Conservation (phyloP, 2,329 filamentous ascomycete species). For the Akanthomyces lecanii region DNA sequence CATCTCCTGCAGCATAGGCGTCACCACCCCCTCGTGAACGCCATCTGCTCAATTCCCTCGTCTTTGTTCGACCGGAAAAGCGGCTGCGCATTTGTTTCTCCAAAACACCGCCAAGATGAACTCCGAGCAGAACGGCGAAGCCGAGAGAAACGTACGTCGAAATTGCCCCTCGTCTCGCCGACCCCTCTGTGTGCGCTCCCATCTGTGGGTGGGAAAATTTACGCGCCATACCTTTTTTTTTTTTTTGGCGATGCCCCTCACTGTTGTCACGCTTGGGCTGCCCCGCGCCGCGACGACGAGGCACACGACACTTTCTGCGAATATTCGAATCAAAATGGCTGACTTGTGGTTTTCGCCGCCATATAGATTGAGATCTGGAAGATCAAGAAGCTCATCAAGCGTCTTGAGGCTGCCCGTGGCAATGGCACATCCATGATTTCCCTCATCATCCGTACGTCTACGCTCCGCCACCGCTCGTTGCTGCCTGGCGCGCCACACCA, state of each 20-base stretch:
- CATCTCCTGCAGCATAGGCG: slow-evolving; percentile 13
- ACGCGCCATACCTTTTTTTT: slow-evolving; percentile 11
- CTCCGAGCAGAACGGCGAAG: slow-evolving; percentile 17
- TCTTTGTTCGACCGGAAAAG: slow-evolving; percentile 9
- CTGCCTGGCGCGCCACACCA: not conserved
- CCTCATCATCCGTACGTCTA: slow-evolving; percentile 83
- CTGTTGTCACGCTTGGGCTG: slow-evolving; percentile 6
- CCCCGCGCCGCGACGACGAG: slow-evolving; percentile 6
- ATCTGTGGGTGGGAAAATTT: slow-evolving; percentile 14
- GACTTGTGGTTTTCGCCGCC: not conserved
- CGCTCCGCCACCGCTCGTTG: not conserved
- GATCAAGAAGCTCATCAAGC: slow-evolving; percentile 99
- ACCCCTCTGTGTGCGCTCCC: slow-evolving; percentile 13
- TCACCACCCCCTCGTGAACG: slow-evolving; percentile 11
- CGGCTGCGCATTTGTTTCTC: slow-evolving; percentile 1
- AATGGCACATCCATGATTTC: slow-evolving; percentile 99
- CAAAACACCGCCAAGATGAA: slow-evolving; percentile 16
- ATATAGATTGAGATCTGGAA: slow-evolving; percentile 77
- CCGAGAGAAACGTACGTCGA: slow-evolving; percentile 19
- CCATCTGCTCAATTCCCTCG: slow-evolving; percentile 9
- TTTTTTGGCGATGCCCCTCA: slow-evolving; percentile 17
- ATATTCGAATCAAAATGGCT: not conserved
- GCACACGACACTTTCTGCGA: not conserved
- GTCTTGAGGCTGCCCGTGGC: slow-evolving; percentile 91
- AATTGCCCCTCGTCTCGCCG: slow-evolving; percentile 3